phyloP scores from a whole-genome alignment of 257 asterid species.

The Cruciata laevipes region DNA sequence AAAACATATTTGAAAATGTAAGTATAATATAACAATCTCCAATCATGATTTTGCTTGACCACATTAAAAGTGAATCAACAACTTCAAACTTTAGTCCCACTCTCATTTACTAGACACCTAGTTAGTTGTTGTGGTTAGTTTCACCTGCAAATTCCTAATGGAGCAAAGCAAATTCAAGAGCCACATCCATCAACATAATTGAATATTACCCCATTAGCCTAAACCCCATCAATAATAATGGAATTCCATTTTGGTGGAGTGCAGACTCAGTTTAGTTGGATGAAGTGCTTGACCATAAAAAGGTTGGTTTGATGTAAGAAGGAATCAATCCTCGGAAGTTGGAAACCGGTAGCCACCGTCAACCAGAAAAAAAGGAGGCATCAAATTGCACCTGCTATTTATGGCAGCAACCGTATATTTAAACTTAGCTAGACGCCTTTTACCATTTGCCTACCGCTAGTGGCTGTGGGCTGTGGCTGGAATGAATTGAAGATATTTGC shows the following conservation, averaged over 20 bases:
- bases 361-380: background rate
- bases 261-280: background rate
- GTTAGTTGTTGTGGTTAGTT: background rate
- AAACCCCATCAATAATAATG: background rate
- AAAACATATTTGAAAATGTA: background rate
- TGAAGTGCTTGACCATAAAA: constrained; percentile 9
- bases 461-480: constrained; percentile 8
- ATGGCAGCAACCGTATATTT: background rate
- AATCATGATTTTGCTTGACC: background rate
- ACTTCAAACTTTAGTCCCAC: background rate
- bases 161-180: background rate
- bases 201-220: background rate
- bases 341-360: constrained; percentile 10
- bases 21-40: no score
- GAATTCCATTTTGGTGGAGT: constrained; percentile 5
- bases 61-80: background rate
- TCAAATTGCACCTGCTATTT: constrained; percentile 14
- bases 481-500: constrained; percentile 7
- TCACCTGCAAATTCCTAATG: constrained; percentile 13
- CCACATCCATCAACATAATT: background rate
- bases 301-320: constrained; percentile 9
- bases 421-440: background rate
- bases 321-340: background rate
- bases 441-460: background rate
- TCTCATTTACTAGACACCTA: background rate